These are phyloP conservation scores for Ustilago cynodontis DNA, from an alignment of 1,284 basidiomycete species.

Conservation along the genomic window DNA sequence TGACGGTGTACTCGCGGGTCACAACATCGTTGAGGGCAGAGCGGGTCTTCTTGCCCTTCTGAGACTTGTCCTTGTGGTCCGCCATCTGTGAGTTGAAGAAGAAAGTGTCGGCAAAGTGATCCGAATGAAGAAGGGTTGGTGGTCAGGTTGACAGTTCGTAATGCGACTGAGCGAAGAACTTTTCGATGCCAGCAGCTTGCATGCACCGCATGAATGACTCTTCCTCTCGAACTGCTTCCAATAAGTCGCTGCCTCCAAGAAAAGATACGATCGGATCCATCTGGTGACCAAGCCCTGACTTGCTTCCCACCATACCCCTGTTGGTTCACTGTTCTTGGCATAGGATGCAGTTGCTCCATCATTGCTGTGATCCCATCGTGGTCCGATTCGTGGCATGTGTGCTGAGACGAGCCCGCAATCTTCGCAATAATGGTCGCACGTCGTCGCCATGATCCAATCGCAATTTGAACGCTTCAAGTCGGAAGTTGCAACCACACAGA, in stretches of 20 bases:
- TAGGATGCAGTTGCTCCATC: not conserved
- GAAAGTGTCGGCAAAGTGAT: not conserved
- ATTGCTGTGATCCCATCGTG: not conserved
- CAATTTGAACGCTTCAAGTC: not conserved
- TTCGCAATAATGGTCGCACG: not conserved
- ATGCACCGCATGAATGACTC: not conserved
- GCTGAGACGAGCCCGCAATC: not conserved
- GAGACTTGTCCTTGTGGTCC: slow-evolving; percentile 63
- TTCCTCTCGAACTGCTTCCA: too few relatives aligned
- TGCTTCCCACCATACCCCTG: too few relatives aligned
- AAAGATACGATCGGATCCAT: too few relatives aligned
- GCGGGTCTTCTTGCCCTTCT: slow-evolving; percentile 69
- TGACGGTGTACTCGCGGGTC: slow-evolving; percentile 69
- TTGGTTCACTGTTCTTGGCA: too few relatives aligned
- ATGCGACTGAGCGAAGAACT: too few relatives aligned
- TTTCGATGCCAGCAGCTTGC: slow-evolving; percentile 3
- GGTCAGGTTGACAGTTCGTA: slow-evolving; percentile 15
- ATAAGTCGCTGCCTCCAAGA: too few relatives aligned
- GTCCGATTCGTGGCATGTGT: not conserved
- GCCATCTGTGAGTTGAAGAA: slow-evolving; percentile 50
- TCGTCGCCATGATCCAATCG: not conserved
- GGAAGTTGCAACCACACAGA: too few relatives aligned
- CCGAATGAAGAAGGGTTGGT: not conserved
- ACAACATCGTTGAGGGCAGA: slow-evolving; percentile 66
- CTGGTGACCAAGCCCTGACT: too few relatives aligned